Evolutionary conservation across 768 basidiomycete genomes (phyloP).

Genomic region (Pleurotus ostreatus): DNA sequence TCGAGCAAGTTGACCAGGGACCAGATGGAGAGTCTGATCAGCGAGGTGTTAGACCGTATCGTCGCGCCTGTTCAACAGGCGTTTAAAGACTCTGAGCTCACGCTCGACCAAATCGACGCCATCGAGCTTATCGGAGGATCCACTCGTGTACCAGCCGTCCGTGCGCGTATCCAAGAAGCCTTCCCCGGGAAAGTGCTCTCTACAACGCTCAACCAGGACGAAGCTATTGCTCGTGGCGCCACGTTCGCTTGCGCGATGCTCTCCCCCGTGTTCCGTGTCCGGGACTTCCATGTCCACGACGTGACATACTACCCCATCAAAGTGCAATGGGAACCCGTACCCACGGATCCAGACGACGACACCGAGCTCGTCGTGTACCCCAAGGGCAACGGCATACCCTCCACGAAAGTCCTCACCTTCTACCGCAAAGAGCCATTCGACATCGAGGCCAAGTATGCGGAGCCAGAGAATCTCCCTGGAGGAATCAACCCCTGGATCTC

Average conservation of each 20-base stretch:
- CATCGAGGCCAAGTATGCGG: slow-evolving; percentile 80
- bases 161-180: slow-evolving; percentile 77
- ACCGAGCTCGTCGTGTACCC: slow-evolving; percentile 91
- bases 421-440: slow-evolving; percentile 87
- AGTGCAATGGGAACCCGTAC: slow-evolving; percentile 77
- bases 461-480: slow-evolving; percentile 69
- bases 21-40: slow-evolving; percentile 74
- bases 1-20: slow-evolving; percentile 83
- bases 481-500: slow-evolving; percentile 83
- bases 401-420: slow-evolving; percentile 94
- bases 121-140: slow-evolving; percentile 93
- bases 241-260: slow-evolving; percentile 97
- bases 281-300: slow-evolving; percentile 89
- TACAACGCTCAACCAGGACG: slow-evolving; percentile 96
- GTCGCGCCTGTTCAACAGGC: slow-evolving; percentile 72
- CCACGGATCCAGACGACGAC: slow-evolving; percentile 81
- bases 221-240: slow-evolving; percentile 92
- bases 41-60: slow-evolving; percentile 73
- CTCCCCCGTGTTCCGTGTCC: slow-evolving; percentile 96
- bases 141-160: slow-evolving; percentile 91
- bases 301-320: slow-evolving; percentile 87
- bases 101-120: slow-evolving; percentile 81
- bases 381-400: slow-evolving; percentile 79
- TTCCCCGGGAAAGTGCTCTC: slow-evolving; percentile 83
- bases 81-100: slow-evolving; percentile 74